Conservation (phyloP, 768 basidiomycete species). For the Boletus subparvulus region DNA sequence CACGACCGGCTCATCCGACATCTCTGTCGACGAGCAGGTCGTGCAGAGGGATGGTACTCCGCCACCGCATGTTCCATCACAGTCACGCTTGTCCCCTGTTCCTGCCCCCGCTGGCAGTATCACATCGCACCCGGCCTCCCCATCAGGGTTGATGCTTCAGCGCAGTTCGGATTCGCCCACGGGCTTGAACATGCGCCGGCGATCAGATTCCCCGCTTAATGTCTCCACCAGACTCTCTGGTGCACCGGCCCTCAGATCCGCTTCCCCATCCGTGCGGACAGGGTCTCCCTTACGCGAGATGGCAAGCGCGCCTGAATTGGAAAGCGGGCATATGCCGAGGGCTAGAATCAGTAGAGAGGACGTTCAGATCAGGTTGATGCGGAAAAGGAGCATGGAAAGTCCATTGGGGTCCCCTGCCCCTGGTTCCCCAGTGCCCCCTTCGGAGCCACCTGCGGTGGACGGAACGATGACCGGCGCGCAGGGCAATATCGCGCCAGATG, state of each 20-base stretch:
- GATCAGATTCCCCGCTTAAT: slow-evolving; percentile 26
- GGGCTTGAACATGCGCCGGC: slow-evolving; percentile 13
- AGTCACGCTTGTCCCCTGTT: slow-evolving; percentile 1
- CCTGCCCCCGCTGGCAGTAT: neutral
- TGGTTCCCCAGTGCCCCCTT: slow-evolving; percentile 8
- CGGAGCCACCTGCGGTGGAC: neutral
- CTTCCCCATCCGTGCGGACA: slow-evolving; percentile 21
- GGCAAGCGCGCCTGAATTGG: slow-evolving; percentile 22
- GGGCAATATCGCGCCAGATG: neutral
- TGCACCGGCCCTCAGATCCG: slow-evolving; percentile 20
- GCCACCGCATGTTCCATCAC: neutral
- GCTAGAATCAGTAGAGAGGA: slow-evolving; percentile 55
- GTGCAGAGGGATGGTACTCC: slow-evolving; percentile 5
- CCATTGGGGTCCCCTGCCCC: slow-evolving; percentile 28
- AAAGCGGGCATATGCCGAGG: slow-evolving; percentile 26
- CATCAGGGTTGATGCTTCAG: slow-evolving; percentile 9
- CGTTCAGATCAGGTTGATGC: slow-evolving; percentile 49
- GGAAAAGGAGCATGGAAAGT: slow-evolving; percentile 46
- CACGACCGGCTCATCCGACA: slow-evolving; percentile 17
- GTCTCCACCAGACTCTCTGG: slow-evolving; percentile 13
- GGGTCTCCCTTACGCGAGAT: slow-evolving; percentile 31
- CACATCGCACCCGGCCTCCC: slow-evolving; percentile 10
- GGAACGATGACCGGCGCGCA: neutral
- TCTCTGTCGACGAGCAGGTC: slow-evolving; percentile 12
- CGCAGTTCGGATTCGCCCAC: slow-evolving; percentile 21